Evolutionary conservation across 139 green algal genomes (phyloP), one percentile per base, ranked within the genome.

Genomic region (Chlamydomonas schloesseri): DNA sequence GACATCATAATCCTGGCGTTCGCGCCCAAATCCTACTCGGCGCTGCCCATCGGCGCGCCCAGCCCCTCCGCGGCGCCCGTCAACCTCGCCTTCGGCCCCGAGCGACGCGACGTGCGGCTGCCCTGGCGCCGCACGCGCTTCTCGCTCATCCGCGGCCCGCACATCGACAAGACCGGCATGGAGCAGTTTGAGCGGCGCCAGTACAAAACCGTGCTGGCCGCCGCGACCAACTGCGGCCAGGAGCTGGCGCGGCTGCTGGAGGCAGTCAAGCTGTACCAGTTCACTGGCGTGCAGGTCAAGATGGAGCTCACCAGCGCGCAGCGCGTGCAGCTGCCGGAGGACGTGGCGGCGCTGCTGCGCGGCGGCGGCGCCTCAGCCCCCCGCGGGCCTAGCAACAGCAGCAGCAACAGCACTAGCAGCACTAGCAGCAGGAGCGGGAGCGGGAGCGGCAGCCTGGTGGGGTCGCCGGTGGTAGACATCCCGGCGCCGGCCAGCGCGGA

Each of bases 101-200:
- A 15, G 31, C 82, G 82, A 42, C 82, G 82, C 71, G 71, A 88
- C 58, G 23, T 80, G 20, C 23, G 17, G 26, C 60, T 82, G 13
- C 62, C 62, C 20, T 88, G 82, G 72, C 50, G 46, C 23, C 71
- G 69, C 58, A 82, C 82, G 31, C 82, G 82, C 68, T 80, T 87
- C 72, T 82, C 82, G 37, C 57, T 88, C 21, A 64, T 88, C 11
- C 82, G 72, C 72, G 83, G 86, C 18, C 89, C 89, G n/a, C 77
- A 88, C 76, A 88, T 92, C 18, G 89, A 92, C 89, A 92, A 92
- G 77, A 74, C 57, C 28, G 89, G 89, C 29, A 87, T 82, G 82
- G 89, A 92, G 82, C 86, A 90, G 57, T 92, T 92, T 74, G 89
- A 92, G 64, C 81, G 42, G 71, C 89, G 89, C 31, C 60, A 84